Conservation (phyloP, 352 stramenopile species). For the Pythium myriotylum region DNA sequence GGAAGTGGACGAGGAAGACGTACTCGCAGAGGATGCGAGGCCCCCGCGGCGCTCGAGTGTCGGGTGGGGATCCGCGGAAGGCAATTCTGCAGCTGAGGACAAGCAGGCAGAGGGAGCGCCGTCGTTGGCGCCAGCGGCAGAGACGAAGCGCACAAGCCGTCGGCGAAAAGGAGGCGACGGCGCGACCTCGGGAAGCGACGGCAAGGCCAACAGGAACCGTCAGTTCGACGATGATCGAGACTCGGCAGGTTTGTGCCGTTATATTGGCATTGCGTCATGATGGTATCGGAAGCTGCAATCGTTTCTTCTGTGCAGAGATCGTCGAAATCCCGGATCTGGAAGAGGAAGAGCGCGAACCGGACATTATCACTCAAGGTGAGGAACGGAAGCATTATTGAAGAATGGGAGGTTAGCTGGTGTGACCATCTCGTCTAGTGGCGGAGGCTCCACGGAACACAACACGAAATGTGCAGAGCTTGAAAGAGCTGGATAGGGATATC, state of each 20-base stretch:
- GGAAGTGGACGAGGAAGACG: slow-evolving; percentile 54
- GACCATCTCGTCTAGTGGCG: slow-evolving; percentile 40
- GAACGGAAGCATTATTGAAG: not conserved
- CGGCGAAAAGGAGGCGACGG: slow-evolving; percentile 59
- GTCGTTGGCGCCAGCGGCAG: slow-evolving; percentile 20
- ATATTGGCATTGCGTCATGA: not conserved
- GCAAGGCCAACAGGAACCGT: slow-evolving; percentile 56
- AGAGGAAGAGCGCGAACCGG: slow-evolving; percentile 76
- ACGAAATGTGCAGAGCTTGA: slow-evolving; percentile 68
- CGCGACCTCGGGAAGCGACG: slow-evolving; percentile 27
- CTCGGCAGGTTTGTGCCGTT: slow-evolving; percentile 33
- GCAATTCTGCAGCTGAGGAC: slow-evolving; percentile 23
- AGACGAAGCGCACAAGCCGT: slow-evolving; percentile 56
- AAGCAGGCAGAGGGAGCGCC: slow-evolving; percentile 32
- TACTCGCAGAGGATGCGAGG: slow-evolving; percentile 45
- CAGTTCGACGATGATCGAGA: slow-evolving; percentile 79
- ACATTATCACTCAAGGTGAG: slow-evolving; percentile 67
- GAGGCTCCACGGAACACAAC: slow-evolving; percentile 79
- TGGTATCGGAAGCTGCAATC: not conserved
- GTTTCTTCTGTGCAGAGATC: slow-evolving; percentile 44
- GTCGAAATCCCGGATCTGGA: slow-evolving; percentile 82
- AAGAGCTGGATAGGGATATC: slow-evolving; percentile 79
- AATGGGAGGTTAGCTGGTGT: not conserved
- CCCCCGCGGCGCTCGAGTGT: slow-evolving; percentile 62
- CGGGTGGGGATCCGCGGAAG: slow-evolving; percentile 48